phyloP scores from a whole-genome alignment of 2,329 filamentous ascomycete genomes.

The Alternaria sp. region DNA sequence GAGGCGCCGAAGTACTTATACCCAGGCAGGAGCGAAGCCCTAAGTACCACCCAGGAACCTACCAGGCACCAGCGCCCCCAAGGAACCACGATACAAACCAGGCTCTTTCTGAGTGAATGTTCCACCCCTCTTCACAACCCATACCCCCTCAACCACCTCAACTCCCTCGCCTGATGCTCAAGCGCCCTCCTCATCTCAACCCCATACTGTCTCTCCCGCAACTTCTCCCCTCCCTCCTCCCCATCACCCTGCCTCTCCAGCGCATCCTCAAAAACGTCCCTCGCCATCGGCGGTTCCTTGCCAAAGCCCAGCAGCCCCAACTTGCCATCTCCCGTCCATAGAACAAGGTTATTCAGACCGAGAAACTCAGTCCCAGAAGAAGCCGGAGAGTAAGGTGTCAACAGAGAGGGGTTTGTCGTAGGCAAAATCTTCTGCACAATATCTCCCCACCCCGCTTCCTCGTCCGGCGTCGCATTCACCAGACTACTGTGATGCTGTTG shows the following conservation, averaged over 20 bases:
- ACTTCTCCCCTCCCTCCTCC: slow-evolving; percentile 40
- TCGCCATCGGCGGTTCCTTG: slow-evolving; percentile 31
- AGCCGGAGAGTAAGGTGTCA: not conserved
- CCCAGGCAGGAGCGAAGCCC: accelerated
- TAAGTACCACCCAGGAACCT: not conserved
- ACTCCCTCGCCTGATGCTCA: slow-evolving; percentile 78
- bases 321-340: slow-evolving; percentile 85
- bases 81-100: not conserved
- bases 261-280: slow-evolving; percentile 41
- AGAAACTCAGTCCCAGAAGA: not conserved
- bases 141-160: slow-evolving; percentile 73
- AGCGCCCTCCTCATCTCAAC: slow-evolving; percentile 76
- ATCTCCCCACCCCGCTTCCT: slow-evolving; percentile 52
- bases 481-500: not conserved
- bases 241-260: slow-evolving; percentile 46
- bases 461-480: not conserved
- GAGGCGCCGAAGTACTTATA: not conserved
- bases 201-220: slow-evolving; percentile 68
- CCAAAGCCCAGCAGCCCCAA: slow-evolving; percentile 71
- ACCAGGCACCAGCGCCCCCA: not conserved
- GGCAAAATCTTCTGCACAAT: slow-evolving; percentile 82
- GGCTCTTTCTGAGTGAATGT: not conserved
- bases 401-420: slow-evolving; percentile 46
- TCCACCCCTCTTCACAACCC: slow-evolving; percentile 52
- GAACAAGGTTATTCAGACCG: slow-evolving; percentile 69